Conservation (phyloP, 148 eudicot genomes). For the Fagopyrum homotropicum region DNA sequence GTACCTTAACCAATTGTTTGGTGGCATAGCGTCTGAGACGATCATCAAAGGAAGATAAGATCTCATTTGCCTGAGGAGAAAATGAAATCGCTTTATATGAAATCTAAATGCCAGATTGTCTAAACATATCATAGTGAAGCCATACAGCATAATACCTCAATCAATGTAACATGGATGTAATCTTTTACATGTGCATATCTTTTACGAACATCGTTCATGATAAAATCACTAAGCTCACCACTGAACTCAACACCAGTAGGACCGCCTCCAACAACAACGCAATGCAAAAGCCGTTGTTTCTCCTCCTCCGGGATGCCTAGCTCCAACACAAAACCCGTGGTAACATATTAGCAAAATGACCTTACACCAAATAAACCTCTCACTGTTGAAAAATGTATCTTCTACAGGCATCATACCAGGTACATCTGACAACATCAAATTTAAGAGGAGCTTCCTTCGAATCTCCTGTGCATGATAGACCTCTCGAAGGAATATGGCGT, state of each 20-base stretch:
- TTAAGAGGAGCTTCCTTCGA: constrained; percentile 73
- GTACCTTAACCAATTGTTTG: constrained; percentile 69
- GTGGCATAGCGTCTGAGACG: constrained; percentile 80
- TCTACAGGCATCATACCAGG: constrained; percentile 46
- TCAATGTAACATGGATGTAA: constrained; percentile 78
- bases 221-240: constrained; percentile 96
- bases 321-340: constrained; percentile 13
- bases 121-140: not conserved
- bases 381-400: not conserved
- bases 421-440: constrained; percentile 90
- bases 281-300: constrained; percentile 69
- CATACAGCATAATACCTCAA: constrained; percentile 47
- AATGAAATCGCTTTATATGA: not conserved
- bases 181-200: constrained; percentile 87
- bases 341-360: not conserved
- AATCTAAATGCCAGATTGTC: not conserved
- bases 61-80: constrained; percentile 76
- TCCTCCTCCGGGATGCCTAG: constrained; percentile 81
- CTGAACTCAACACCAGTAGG: constrained; percentile 99
- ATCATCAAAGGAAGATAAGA: constrained; percentile 91
- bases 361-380: constrained; percentile 5
- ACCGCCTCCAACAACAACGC: constrained; percentile 98
- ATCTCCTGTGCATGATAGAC: constrained; percentile 97
- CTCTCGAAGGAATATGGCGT: constrained; percentile 89
- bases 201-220: constrained; percentile 74